Evolutionary conservation across 2,329 filamentous ascomycete species (phyloP).

Genomic region (Calonectria montana): DNA sequence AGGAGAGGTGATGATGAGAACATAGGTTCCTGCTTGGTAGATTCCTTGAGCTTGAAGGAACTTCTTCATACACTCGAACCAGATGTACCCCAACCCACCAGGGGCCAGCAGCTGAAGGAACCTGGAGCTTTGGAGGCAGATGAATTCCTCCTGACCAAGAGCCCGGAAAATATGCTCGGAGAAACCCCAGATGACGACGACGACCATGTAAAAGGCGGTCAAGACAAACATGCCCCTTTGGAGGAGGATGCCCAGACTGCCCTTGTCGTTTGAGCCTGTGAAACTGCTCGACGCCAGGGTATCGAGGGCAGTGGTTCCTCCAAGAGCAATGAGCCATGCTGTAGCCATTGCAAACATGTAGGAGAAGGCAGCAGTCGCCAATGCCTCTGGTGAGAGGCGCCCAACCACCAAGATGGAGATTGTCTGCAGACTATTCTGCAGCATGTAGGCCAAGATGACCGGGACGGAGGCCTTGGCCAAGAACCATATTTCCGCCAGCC

Average conservation of each 20-base stretch:
- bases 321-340: slow-evolving; percentile 86
- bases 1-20: slow-evolving; percentile 84
- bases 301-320: slow-evolving; percentile 87
- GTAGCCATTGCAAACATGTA: slow-evolving; percentile 96
- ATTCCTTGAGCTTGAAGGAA: slow-evolving; percentile 90
- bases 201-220: slow-evolving; percentile 76
- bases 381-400: slow-evolving; percentile 79
- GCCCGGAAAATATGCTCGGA: slow-evolving; percentile 79
- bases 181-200: slow-evolving; percentile 79
- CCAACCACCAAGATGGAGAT: slow-evolving; percentile 85
- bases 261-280: slow-evolving; percentile 82
- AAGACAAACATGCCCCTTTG: slow-evolving; percentile 82
- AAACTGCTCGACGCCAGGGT: slow-evolving; percentile 86
- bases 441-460: slow-evolving; percentile 84
- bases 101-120: slow-evolving; percentile 82
- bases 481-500: slow-evolving; percentile 49
- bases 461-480: slow-evolving; percentile 77
- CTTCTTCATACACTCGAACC: slow-evolving; percentile 88
- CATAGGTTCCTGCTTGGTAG: slow-evolving; percentile 86
- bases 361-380: slow-evolving; percentile 86
- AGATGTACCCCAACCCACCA: slow-evolving; percentile 86
- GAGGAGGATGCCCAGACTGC: slow-evolving; percentile 81
- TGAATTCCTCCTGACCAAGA: slow-evolving; percentile 82
- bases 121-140: slow-evolving; percentile 77
- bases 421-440: slow-evolving; percentile 89